Conservation (phyloP, 2,329 filamentous ascomycete genomes). For the Lizonia empirigonia region DNA sequence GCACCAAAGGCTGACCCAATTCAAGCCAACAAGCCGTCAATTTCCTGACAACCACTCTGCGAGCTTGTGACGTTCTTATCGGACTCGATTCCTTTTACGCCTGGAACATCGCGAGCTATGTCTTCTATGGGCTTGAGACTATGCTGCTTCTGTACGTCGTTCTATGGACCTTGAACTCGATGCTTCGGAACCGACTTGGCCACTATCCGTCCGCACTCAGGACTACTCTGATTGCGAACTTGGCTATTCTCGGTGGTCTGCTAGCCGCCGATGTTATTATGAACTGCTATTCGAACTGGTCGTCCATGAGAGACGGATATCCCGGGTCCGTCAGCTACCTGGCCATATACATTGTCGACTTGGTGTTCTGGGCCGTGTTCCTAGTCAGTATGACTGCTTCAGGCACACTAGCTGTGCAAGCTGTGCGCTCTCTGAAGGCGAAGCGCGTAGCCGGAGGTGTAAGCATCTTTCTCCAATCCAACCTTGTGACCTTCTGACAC, state of each 20-base stretch:
- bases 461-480: neutral
- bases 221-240: conserved; percentile 14
- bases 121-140: conserved; percentile 30
- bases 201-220: conserved; percentile 18
- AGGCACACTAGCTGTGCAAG: conserved; percentile 1
- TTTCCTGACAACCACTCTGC: conserved; percentile 1
- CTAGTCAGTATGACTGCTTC: conserved; percentile 4
- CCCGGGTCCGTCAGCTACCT: neutral
- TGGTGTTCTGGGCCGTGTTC: neutral
- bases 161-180: conserved; percentile 32
- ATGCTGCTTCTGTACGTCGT: conserved; percentile 33
- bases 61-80: neutral
- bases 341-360: neutral
- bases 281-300: conserved; percentile 13
- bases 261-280: conserved; percentile 22
- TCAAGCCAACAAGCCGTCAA: neutral
- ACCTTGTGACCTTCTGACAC: neutral
- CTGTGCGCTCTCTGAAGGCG: conserved; percentile 4
- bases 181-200: conserved; percentile 29
- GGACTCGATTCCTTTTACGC: neutral
- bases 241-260: conserved; percentile 30
- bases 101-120: conserved; percentile 15
- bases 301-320: neutral
- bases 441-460: conserved; percentile 1
- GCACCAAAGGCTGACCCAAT: neutral